Percentiles rank a stretch among this genome's conserved stretches.
phyloP scores from a whole-genome alignment of 257 asterid genomes.

The Jacaranda copaia region DNA sequence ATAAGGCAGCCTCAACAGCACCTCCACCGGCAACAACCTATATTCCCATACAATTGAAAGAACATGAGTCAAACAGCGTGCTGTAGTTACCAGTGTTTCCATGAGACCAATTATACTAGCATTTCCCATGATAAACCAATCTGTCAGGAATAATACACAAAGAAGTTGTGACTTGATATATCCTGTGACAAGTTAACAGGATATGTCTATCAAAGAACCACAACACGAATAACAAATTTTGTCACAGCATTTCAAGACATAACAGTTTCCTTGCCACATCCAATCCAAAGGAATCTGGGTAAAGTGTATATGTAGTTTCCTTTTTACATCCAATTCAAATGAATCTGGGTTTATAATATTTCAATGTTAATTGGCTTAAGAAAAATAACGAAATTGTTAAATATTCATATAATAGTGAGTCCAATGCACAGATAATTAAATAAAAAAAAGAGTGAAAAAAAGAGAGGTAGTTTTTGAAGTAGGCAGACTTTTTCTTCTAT shows the following conservation, averaged over 20 bases:
- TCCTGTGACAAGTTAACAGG: neutral
- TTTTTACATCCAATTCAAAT: slow-evolving; percentile 6
- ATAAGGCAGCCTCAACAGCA: slow-evolving; percentile 95
- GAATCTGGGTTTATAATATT: slow-evolving; percentile 16
- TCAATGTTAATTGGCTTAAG: neutral
- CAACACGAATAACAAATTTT: neutral
- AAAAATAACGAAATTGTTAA: neutral
- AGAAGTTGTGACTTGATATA: neutral
- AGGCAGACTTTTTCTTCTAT: neutral
- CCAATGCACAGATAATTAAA: neutral
- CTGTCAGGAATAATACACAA: neutral
- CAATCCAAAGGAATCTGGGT: neutral
- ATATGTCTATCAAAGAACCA: neutral
- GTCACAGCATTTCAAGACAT: neutral
- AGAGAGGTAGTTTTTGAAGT: neutral
- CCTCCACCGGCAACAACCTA: slow-evolving; percentile 99
- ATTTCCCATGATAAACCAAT: neutral
- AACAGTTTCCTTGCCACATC: slow-evolving; percentile 8
- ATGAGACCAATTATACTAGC: neutral
- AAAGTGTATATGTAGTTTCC: neutral
- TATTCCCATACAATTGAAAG: slow-evolving; percentile 29
- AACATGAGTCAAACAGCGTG: slow-evolving; percentile 29
- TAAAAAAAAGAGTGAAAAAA: neutral
- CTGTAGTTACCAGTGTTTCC: neutral
- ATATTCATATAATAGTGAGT: neutral